Evolutionary conservation across 2,329 filamentous ascomycete genomes (phyloP), one percentile per base, ranked within the genome.

Genomic region (Rutstroemia sp.): DNA sequence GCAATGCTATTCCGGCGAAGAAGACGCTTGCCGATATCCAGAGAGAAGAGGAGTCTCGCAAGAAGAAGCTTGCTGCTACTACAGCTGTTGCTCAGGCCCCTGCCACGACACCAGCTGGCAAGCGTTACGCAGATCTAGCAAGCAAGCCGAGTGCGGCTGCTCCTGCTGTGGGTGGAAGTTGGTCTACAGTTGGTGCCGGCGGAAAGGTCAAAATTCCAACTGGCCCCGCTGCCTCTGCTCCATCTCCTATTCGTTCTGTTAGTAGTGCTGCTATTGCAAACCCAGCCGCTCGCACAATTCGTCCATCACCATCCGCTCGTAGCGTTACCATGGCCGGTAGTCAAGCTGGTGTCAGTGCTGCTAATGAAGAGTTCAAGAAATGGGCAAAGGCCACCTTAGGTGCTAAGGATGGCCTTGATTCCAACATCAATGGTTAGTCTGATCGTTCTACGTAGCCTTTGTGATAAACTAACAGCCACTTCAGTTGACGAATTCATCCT

Each of bases 1-100:
- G 57, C n/a, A 70, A 19, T 23, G 44, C 68, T 73, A 10, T 34
- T 12, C 30, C 30, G 30, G 30, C 30, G 30, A 94, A 95, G 77
- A 96, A 96, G 80, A 96, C 91, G 0, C 78, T 97, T 46, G 89
- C 91, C 23, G 92, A 97, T 64, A 97, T 99, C 58, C 94, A 97
- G 71, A 92, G 92, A 61, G 94, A 99, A 73, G 94, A 99, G 68
- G 94, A 97, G 69, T 80, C 81, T 17, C 86, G 89, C 62, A 99
- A 99, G 78, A 85, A 87, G 66, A 81, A 82, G 64, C 72, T 76
- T 23, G 74, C 76, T 10, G 73, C 78, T 21, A 70, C 76, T 17
- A 71, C 70, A 14, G 73, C 75, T 58, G 72, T 74, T 39, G 69
- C 73, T 10, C 71, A 73, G 30, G 63, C 71, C 34, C 67, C 73